These are phyloP conservation scores for Eimeria nieschulzi DNA, from an alignment of 169 alveolate genomes.

Conservation along the genomic window DNA sequence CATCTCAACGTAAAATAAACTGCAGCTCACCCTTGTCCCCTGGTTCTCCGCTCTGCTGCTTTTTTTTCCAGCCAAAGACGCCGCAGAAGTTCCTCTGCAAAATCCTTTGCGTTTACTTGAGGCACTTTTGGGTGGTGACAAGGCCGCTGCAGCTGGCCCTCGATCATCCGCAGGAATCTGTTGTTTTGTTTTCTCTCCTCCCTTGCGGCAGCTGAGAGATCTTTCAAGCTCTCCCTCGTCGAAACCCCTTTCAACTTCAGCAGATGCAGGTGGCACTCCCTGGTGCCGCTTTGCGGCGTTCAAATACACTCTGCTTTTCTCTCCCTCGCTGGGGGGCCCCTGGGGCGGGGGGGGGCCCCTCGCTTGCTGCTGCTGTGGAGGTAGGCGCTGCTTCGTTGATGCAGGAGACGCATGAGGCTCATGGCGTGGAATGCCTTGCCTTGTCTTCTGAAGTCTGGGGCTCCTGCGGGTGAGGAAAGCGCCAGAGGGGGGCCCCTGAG, in stretches of 20 bases:
- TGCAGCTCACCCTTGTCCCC: background rate
- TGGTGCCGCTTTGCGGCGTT: background rate
- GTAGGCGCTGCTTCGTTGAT: background rate
- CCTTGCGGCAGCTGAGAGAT: too few relatives aligned
- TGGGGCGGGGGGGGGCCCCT: background rate
- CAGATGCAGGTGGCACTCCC: background rate
- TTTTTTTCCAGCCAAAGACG: background rate
- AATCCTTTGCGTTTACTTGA: background rate
- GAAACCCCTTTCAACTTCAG: too few relatives aligned
- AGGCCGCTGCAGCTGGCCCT: background rate
- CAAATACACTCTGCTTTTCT: background rate
- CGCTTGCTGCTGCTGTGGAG: background rate
- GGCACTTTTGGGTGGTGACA: background rate
- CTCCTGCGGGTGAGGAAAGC: conserved; percentile 2
- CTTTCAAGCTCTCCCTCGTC: too few relatives aligned
- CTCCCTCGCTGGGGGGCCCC: background rate
- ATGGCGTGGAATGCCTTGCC: background rate
- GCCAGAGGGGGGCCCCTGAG: background rate
- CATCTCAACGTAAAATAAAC: too few relatives aligned
- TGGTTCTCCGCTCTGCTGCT: background rate
- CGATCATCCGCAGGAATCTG: background rate
- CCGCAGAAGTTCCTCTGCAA: background rate
- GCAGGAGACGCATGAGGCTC: background rate
- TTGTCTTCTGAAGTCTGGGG: background rate
- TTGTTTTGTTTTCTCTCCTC: too few relatives aligned